Percentiles rank a stretch among this genome's conserved stretches.
Evolutionary conservation across 768 basidiomycete species (phyloP).

Genomic region (Terana coerulea): DNA sequence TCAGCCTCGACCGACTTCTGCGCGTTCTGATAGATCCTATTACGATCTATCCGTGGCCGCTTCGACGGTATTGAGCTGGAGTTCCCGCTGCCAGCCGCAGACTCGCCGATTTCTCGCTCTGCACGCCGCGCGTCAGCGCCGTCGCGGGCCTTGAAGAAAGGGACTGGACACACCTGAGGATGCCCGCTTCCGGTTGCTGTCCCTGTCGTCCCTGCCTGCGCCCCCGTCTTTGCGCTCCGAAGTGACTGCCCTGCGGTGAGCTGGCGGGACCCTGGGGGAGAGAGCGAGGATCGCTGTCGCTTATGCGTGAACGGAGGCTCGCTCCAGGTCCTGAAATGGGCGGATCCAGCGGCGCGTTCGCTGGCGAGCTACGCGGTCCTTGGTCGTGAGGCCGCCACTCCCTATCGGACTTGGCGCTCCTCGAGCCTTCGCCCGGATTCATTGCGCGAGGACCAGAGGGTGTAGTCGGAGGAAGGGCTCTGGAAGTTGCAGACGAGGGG

Average conservation of each 20-base stretch:
- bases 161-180: constrained; percentile 54
- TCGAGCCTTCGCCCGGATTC: constrained; percentile 45
- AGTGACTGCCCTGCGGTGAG: constrained; percentile 16
- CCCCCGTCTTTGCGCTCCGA: constrained; percentile 35
- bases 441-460: constrained; percentile 74
- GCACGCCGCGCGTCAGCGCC: not conserved
- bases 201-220: constrained; percentile 55
- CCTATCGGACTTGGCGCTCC: constrained; percentile 40
- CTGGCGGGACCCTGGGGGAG: constrained; percentile 37
- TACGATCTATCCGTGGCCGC: constrained; percentile 55
- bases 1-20: not conserved
- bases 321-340: constrained; percentile 13
- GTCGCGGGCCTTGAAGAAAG: not conserved
- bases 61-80: constrained; percentile 45
- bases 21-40: constrained; percentile 37
- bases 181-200: constrained; percentile 62
- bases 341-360: constrained; percentile 11
- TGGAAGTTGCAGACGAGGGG: constrained; percentile 30
- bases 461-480: constrained; percentile 50
- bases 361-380: constrained; percentile 11
- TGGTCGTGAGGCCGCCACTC: constrained; percentile 41
- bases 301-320: constrained; percentile 54
- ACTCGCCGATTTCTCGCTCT: constrained; percentile 58
- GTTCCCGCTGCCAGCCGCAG: constrained; percentile 34
- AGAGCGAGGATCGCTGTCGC: constrained; percentile 52